These are phyloP conservation scores for Breynia disticha DNA, from an alignment of 441 rosid species.

Conservation along the genomic window DNA sequence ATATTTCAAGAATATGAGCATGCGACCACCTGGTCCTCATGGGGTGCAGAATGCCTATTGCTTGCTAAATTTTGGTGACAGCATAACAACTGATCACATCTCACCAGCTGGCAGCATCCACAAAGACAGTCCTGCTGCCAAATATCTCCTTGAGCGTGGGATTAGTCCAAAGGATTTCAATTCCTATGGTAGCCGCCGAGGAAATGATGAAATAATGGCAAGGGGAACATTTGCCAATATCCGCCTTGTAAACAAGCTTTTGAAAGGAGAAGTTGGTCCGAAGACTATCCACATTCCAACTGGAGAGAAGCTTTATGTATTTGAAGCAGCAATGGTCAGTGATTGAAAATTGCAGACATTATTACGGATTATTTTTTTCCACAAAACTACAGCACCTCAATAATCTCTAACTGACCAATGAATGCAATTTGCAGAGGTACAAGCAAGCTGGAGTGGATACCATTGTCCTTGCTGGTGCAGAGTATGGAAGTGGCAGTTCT, in stretches of 20 bases:
- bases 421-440: slow-evolving; percentile 46
- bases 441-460: slow-evolving; percentile 65
- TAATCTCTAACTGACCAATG: background rate
- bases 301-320: slow-evolving; percentile 32
- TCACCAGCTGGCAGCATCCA: slow-evolving; percentile 93
- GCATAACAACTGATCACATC: slow-evolving; percentile 81
- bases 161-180: slow-evolving; percentile 28
- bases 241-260: slow-evolving; percentile 26
- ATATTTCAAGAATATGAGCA: slow-evolving; percentile 79
- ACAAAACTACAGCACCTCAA: background rate
- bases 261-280: slow-evolving; percentile 36
- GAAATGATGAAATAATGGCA: slow-evolving; percentile 36
- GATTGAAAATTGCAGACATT: background rate
- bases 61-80: slow-evolving; percentile 78
- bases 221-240: slow-evolving; percentile 40
- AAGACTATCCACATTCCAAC: slow-evolving; percentile 36
- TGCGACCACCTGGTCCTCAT: slow-evolving; percentile 74
- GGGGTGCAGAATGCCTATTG: slow-evolving; percentile 84
- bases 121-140: slow-evolving; percentile 84
- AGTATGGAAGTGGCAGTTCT: slow-evolving; percentile 96
- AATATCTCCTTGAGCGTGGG: slow-evolving; percentile 33
- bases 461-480: slow-evolving; percentile 80
- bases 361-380: background rate
- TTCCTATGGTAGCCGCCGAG: slow-evolving; percentile 38
- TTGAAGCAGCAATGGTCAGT: slow-evolving; percentile 16